A percentile compares a stretch with the other conserved stretches of the same genome.
Evolutionary conservation across 371 early-diverging fungal genomes (phyloP).

Genomic region (Mortierella sp.): DNA sequence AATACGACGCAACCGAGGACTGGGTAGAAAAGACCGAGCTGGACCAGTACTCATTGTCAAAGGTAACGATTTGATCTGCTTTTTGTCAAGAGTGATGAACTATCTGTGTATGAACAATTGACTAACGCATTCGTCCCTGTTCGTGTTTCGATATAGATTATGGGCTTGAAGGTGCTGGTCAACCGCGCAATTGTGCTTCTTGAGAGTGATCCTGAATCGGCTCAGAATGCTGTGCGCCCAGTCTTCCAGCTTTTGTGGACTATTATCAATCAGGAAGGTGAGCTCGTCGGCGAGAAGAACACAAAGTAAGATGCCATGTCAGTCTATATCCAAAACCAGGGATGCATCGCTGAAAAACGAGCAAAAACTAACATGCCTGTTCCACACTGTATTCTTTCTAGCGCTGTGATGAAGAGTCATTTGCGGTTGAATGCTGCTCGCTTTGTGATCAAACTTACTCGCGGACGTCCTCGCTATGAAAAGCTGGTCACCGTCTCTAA

Average conservation of each 20-base stretch:
- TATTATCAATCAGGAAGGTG: constrained; percentile 70
- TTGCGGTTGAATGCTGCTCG: constrained; percentile 79
- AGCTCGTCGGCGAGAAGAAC: constrained; percentile 58
- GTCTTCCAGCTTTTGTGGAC: constrained; percentile 72
- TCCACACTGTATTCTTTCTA: background rate
- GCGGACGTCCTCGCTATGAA: constrained; percentile 62
- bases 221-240: constrained; percentile 60
- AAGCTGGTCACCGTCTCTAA: constrained; percentile 66
- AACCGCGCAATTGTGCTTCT: constrained; percentile 64
- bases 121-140: background rate
- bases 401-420: constrained; percentile 61
- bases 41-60: constrained; percentile 64
- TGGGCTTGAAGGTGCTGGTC: constrained; percentile 68
- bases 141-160: constrained; percentile 20
- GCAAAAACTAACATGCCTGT: too few relatives aligned
- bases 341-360: background rate
- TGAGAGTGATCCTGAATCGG: constrained; percentile 49
- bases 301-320: constrained; percentile 43
- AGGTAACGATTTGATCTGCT: constrained; percentile 50
- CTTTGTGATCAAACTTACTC: constrained; percentile 76
- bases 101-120: background rate
- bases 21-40: constrained; percentile 72
- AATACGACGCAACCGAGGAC: constrained; percentile 56
- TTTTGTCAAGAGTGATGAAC: background rate
- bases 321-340: background rate